phyloP scores from a whole-genome alignment of 306 rosid species.

The Prunus kanzakura region DNA sequence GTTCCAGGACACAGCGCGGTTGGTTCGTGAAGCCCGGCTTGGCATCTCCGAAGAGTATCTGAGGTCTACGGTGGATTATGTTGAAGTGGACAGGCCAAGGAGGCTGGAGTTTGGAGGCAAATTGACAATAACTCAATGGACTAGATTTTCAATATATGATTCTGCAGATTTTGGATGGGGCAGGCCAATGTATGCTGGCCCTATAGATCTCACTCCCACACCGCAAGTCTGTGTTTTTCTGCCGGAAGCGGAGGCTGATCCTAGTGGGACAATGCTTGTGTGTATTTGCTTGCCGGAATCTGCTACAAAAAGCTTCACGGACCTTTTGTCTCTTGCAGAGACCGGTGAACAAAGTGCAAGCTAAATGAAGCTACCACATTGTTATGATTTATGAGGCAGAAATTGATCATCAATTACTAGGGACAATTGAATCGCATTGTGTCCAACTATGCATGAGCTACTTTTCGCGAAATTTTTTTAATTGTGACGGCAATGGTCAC shows the following conservation, averaged over 20 bases:
- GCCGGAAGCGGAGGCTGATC: conserved; percentile 57
- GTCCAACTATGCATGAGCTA: not conserved
- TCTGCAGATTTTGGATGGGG: conserved; percentile 94
- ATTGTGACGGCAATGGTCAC: too few species aligned
- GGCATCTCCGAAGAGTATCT: conserved; percentile 71
- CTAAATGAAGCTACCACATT: not conserved
- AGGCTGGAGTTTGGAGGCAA: conserved; percentile 87
- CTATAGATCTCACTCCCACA: conserved; percentile 82
- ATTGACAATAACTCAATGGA: conserved; percentile 88
- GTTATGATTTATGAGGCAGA: too few species aligned
- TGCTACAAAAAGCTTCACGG: conserved; percentile 49
- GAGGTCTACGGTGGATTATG: conserved; percentile 74
- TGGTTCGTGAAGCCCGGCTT: conserved; percentile 61
- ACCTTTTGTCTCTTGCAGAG: conserved; percentile 34
- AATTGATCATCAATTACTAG: not conserved
- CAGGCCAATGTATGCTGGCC: conserved; percentile 79
- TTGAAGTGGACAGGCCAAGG: conserved; percentile 60
- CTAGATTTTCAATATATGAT: conserved; percentile 74
- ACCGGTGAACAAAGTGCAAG: conserved; percentile 17
- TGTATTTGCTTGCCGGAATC: conserved; percentile 86
- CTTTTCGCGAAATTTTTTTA: too few species aligned
- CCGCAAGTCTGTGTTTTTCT: conserved; percentile 90
- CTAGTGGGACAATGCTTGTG: conserved; percentile 54
- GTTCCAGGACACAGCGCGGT: conserved; percentile 42
- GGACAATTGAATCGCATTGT: too few species aligned